phyloP scores from a whole-genome alignment of 2,329 filamentous ascomycete genomes.

The Grosmannia serpens region DNA sequence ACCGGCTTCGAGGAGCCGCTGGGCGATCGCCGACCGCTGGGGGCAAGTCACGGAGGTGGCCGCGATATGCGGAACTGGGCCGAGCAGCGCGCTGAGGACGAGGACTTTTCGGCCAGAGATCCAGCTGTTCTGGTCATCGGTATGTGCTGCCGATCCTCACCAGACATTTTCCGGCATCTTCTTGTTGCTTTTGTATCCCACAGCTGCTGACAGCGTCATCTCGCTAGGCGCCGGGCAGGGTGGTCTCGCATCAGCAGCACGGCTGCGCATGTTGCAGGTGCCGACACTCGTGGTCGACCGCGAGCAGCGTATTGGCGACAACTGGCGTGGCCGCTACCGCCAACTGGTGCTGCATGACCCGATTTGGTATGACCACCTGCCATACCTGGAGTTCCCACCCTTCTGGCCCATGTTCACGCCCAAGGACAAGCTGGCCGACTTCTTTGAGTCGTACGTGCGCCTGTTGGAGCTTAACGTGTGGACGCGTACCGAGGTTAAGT shows the following conservation, averaged over 20 bases:
- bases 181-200: background rate
- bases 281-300: conserved; percentile 46
- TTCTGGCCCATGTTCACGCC: conserved; percentile 61
- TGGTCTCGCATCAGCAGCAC: conserved; percentile 44
- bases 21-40: conserved; percentile 36
- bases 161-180: background rate
- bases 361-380: conserved; percentile 49
- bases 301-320: conserved; percentile 48
- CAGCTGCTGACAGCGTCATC: background rate
- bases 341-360: conserved; percentile 59
- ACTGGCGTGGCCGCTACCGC: conserved; percentile 51
- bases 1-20: conserved; percentile 40
- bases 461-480: conserved; percentile 59
- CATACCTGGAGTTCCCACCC: conserved; percentile 51
- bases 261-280: conserved; percentile 47
- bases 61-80: conserved; percentile 47
- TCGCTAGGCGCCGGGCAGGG: conserved; percentile 41
- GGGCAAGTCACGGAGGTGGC: conserved; percentile 43
- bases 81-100: conserved; percentile 36
- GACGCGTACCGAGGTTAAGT: conserved; percentile 38
- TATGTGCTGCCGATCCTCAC: background rate
- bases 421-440: conserved; percentile 60
- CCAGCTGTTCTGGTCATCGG: conserved; percentile 48
- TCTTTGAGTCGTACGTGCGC: conserved; percentile 53
- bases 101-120: conserved; percentile 35